Evolutionary conservation across 768 basidiomycete species (phyloP), one percentile per base, ranked within the genome.

Genomic region (Russula foetens): DNA sequence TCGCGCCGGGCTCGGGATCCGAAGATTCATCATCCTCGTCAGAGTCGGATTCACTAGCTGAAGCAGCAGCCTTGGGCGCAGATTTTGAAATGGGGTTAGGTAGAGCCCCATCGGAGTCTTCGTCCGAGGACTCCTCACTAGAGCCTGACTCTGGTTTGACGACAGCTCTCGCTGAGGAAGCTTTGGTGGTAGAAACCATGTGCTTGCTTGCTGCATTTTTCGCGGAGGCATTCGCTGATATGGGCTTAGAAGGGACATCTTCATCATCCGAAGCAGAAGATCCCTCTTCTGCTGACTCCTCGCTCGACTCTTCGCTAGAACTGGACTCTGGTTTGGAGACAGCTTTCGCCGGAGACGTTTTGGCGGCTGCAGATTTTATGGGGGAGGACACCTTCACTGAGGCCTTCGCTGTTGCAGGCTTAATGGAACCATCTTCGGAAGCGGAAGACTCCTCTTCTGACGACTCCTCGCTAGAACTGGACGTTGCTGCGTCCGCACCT

Each of bases 1-100:
- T 66, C 23, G 56, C 43, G 49, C 69, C 69, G 23, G 70, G 68
- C 21, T 68, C 70, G 7, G 73, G 72, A 46, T 69, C 70, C n/a
- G 67, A 68, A 45, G 70, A 67, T n/a, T 57, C 60, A 38, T 68
- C 66, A n/a, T 68, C 67, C 15, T 68, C 65, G 35, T 35, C 35
- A 31, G 56, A 60, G 21, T 64, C 59, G 3, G 58, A 60, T 33
- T 56, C 60, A 35, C 53, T 62, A 31, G 68, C 63, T 19, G 68
- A 65, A 21, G 68, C 62, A 61, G 66, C 66, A 62, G 68, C 56
- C 44, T 66, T 57, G 11, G 58, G 28, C 43, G 62, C 65, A 45
- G 65, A 56, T 47, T 70, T 70, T 41, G 63, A 56, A 6, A 31
- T 14, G 7, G 57, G 43, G 26, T 45, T 55, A 33, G 41, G 67